Base-by-base conservation (phyloP, 2,329 filamentous ascomycete genomes). In the Epichloe brachyelytri region DNA sequence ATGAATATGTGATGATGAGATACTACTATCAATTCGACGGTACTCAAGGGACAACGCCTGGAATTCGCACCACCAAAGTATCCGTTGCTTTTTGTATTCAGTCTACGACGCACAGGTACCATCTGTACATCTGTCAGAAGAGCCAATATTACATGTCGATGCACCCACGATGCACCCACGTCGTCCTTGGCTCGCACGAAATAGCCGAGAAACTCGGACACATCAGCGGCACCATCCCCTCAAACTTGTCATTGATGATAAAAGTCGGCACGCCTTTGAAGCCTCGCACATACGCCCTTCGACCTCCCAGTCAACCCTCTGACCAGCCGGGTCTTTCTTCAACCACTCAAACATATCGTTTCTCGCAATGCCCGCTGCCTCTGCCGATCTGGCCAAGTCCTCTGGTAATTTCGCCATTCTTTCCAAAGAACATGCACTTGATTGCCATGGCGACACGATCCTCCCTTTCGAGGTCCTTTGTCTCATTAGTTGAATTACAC, bases 261-360 rank as follows among this genome's bases (percentile, higher is more conserved):
- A 88, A 90, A 63, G 86, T 79, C 6, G 87, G 86, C 54, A 93
- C 87, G 0, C 85, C 85, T 50, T 68, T 74, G 39, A 90, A 60
- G 10, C 69, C 69, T 59, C 75, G 71, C 8, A 62, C 64, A 57
- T 74, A 73, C 39, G 79, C 75, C 56, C 67, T 30, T 67, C 60
- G 5, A 79, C 79, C 60, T 82, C 76, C 39, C 58, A 58, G 61
- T 83, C 79, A 22, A 83, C 79, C 58, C 77, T 74, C 1, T 69
- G 65, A 0, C 77, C 79, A 1, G 80, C 82, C 45, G 69, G 66
- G 10, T 74, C 77, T 45, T 70, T 70, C 40, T 71, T 67, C 47
- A 85, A 64, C 73, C 80, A 79, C 43, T 61, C 68, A 60, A 68
- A 69, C 15, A 79, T 75, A 58, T 79, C 78, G 2, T 62, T 66